A percentile compares a stretch with the other conserved stretches of the same genome.
Conservation (phyloP, 164 flowering plant genomes). For the Berberis thunbergii region DNA sequence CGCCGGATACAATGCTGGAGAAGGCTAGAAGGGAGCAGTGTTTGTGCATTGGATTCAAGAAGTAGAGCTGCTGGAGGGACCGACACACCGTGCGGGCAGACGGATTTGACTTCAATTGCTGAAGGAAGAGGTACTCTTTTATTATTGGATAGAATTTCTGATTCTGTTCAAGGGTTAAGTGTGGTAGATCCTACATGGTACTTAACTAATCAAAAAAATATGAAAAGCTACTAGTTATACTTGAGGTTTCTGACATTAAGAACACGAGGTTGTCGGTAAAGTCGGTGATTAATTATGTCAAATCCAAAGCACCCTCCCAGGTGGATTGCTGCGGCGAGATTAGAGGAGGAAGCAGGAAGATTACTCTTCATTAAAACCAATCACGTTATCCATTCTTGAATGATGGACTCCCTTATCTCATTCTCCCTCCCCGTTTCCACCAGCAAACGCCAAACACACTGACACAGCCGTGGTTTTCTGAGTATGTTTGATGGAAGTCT, state of each 20-base stretch:
- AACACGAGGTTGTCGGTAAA: constrained; percentile 84
- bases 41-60: constrained; percentile 79
- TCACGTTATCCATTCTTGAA: no score
- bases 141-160: constrained; percentile 59
- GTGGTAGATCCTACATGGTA: constrained; percentile 95
- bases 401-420: no score
- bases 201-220: constrained; percentile 84
- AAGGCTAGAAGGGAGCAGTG: constrained; percentile 91
- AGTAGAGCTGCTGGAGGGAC: constrained; percentile 80
- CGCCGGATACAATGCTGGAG: constrained; percentile 85
- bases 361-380: constrained; percentile 3
- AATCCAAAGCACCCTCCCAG: constrained; percentile 91
- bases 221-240: constrained; percentile 94
- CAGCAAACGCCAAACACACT: no score
- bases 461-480: no score
- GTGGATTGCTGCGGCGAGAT: constrained; percentile 94
- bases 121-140: constrained; percentile 93
- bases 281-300: constrained; percentile 58
- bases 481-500: no score
- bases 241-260: constrained; percentile 78
- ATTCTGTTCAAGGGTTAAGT: constrained; percentile 82
- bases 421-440: no score
- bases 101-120: constrained; percentile 92
- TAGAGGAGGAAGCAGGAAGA: constrained; percentile 86
- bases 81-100: constrained; percentile 82